Evolutionary conservation across 352 stramenopile species (phyloP).

Genomic region (Lagenidium giganteum): DNA sequence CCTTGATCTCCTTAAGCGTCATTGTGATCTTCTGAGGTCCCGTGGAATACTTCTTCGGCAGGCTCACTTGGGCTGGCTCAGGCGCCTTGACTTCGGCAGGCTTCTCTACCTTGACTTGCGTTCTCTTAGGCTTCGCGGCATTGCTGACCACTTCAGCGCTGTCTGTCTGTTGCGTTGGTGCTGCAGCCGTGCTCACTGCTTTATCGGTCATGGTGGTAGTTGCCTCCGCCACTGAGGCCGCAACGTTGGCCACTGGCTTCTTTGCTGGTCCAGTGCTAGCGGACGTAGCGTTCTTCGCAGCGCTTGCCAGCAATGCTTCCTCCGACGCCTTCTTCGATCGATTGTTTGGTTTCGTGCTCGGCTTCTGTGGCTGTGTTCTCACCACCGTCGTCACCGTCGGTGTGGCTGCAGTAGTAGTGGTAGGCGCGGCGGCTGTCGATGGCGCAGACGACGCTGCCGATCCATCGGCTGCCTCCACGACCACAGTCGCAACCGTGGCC

Average conservation of each 20-base stretch:
- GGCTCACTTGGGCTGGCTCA: background rate
- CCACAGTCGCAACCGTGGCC: background rate
- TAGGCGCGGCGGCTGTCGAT: too few species aligned
- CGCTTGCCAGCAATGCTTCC: background rate
- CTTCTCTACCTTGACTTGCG: conserved; percentile 7
- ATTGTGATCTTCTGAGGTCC: conserved; percentile 47
- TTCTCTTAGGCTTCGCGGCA: conserved; percentile 6
- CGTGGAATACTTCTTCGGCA: conserved; percentile 8
- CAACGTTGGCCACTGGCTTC: background rate
- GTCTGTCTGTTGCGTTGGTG: conserved; percentile 1
- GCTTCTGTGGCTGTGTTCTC: background rate
- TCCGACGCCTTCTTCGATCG: background rate
- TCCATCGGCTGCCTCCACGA: conserved; percentile 3
- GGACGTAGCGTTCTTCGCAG: background rate
- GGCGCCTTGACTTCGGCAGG: background rate
- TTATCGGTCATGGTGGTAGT: background rate
- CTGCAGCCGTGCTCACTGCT: background rate
- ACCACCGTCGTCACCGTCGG: conserved; percentile 16
- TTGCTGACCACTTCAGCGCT: conserved; percentile 27
- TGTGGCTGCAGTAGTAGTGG: too few species aligned
- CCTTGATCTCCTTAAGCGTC: conserved; percentile 51
- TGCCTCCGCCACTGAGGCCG: background rate
- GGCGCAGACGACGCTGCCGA: conserved; percentile 11
- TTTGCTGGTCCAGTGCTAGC: conserved; percentile 1
- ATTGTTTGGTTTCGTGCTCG: background rate